phyloP scores from a whole-genome alignment of 23 red algal genomes.

The Gracilaria caudata region DNA sequence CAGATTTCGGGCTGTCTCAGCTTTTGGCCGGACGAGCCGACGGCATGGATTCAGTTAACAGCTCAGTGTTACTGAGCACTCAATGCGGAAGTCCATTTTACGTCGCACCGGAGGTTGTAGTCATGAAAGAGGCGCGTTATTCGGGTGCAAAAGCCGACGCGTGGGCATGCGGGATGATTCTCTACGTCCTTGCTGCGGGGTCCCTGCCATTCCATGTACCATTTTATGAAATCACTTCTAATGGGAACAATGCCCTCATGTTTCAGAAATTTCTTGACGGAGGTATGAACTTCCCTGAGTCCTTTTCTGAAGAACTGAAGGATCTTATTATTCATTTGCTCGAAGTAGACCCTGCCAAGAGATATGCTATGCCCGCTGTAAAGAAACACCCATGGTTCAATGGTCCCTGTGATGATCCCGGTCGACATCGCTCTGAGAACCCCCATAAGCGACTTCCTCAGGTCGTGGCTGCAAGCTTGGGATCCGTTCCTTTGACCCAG shows the following conservation, averaged over 20 bases:
- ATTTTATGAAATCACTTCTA: constrained; percentile 1
- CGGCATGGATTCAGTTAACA: constrained; percentile 24
- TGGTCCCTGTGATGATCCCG: constrained; percentile 13
- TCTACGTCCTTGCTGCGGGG: constrained; percentile 59
- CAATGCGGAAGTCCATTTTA: constrained; percentile 74
- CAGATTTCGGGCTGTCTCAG: constrained; percentile 81
- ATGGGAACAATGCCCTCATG: constrained; percentile 31
- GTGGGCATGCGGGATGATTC: constrained; percentile 75
- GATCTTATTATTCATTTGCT: constrained; percentile 66
- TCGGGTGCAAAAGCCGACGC: constrained; percentile 60
- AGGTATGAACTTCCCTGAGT: constrained; percentile 50
- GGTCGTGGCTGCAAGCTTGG: constrained; percentile 12
- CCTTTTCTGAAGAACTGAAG: constrained; percentile 38
- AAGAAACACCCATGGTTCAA: constrained; percentile 56
- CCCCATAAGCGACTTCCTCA: neutral
- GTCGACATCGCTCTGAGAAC: constrained; percentile 17
- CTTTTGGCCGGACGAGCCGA: constrained; percentile 3
- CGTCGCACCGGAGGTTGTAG: constrained; percentile 72
- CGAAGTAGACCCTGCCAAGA: constrained; percentile 38
- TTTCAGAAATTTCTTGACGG: constrained; percentile 38
- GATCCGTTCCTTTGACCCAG: neutral
- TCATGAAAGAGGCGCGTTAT: constrained; percentile 30
- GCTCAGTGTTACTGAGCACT: constrained; percentile 50
- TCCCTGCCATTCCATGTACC: constrained; percentile 52
- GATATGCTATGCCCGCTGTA: constrained; percentile 45